Evolutionary conservation across 2,329 filamentous ascomycete species (phyloP).

Genomic region (Clonostachys rhizophaga): DNA sequence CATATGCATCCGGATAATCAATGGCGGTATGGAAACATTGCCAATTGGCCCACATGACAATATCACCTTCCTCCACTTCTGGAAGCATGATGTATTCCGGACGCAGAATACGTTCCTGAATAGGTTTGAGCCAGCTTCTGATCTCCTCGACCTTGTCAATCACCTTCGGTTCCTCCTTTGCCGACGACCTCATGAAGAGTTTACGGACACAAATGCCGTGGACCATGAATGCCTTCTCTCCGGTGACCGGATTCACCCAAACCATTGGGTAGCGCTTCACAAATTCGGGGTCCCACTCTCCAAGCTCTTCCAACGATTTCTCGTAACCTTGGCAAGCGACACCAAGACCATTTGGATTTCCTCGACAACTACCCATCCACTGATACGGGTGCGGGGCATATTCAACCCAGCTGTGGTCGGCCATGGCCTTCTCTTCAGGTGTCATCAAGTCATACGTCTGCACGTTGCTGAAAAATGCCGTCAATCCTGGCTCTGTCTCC

Average conservation of each 20-base stretch:
- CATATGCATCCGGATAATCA: slow-evolving; percentile 27
- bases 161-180: slow-evolving; percentile 21
- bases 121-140: slow-evolving; percentile 21
- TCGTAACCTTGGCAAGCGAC: slow-evolving; percentile 30
- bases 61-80: slow-evolving; percentile 32
- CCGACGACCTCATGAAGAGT: slow-evolving; percentile 26
- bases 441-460: slow-evolving; percentile 34
- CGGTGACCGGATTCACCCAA: slow-evolving; percentile 35
- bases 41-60: slow-evolving; percentile 38
- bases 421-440: slow-evolving; percentile 27
- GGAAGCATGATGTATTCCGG: slow-evolving; percentile 36
- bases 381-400: slow-evolving; percentile 37
- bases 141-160: slow-evolving; percentile 31
- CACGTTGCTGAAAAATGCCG: slow-evolving; percentile 35
- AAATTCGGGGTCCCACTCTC: slow-evolving; percentile 13
- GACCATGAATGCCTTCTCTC: slow-evolving; percentile 35
- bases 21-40: slow-evolving; percentile 34
- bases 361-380: slow-evolving; percentile 34
- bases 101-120: slow-evolving; percentile 30
- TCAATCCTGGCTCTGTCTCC: slow-evolving; percentile 33
- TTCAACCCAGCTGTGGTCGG: slow-evolving; percentile 38
- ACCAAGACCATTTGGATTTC: slow-evolving; percentile 31
- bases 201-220: slow-evolving; percentile 31
- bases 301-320: slow-evolving; percentile 26
- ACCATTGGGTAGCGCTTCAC: slow-evolving; percentile 35